Conservation (phyloP, 768 basidiomycete species). For the Trametes gibbosa region DNA sequence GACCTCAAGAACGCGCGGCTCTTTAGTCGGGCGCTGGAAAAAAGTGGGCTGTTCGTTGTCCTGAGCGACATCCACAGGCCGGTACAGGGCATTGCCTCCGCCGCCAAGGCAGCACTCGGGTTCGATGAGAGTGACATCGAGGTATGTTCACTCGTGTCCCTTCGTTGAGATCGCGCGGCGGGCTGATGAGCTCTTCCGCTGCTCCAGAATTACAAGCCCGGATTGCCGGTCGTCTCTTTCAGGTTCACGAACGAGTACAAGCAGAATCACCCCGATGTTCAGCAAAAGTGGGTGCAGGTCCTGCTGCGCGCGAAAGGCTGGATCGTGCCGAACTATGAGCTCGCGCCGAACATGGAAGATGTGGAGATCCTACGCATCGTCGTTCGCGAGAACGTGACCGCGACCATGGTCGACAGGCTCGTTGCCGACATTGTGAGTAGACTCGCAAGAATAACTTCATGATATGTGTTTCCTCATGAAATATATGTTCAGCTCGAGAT, state of each 20-base stretch:
- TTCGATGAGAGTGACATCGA: conserved; percentile 55
- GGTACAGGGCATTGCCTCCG: conserved; percentile 25
- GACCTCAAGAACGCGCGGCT: conserved; percentile 62
- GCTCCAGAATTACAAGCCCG: conserved; percentile 43
- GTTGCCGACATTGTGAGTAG: conserved; percentile 63
- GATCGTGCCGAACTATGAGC: conserved; percentile 62
- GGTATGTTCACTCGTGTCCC: conserved; percentile 35
- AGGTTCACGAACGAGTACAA: conserved; percentile 54
- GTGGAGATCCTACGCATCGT: conserved; percentile 64
- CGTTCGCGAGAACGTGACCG: conserved; percentile 52
- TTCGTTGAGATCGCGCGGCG: not conserved
- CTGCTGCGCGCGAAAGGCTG: conserved; percentile 48
- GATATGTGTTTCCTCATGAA: not conserved
- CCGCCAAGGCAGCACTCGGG: conserved; percentile 33
- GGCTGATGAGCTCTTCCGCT: not conserved
- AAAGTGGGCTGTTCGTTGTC: conserved; percentile 49
- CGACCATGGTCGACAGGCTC: conserved; percentile 49
- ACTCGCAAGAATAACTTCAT: not conserved
- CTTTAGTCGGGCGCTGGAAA: conserved; percentile 62
- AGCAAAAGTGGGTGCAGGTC: conserved; percentile 58
- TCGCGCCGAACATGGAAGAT: conserved; percentile 49
- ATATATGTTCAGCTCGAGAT: conserved; percentile 49
- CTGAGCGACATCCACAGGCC: conserved; percentile 55
- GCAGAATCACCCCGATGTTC: conserved; percentile 49
- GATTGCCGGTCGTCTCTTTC: conserved; percentile 53